These are phyloP conservation scores for Pseudocercospora cruenta DNA, from an alignment of 2,329 filamentous ascomycete species.

Conservation along the genomic window DNA sequence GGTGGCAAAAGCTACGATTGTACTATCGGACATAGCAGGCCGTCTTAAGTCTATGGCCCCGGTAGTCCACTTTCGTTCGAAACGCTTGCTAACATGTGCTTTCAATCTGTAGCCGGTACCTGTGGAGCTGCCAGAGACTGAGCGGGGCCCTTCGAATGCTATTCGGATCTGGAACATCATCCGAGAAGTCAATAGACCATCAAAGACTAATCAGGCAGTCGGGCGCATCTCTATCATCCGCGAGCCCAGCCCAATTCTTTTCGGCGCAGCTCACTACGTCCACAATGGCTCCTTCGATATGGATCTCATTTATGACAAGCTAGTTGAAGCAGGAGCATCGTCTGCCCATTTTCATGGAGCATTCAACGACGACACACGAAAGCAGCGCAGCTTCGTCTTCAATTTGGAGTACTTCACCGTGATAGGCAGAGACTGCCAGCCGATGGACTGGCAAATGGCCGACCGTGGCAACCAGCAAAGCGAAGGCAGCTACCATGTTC, in stretches of 20 bases:
- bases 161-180: slow-evolving; percentile 41
- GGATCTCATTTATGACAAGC: slow-evolving; percentile 61
- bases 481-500: slow-evolving; percentile 54
- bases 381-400: slow-evolving; percentile 64
- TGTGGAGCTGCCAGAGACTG: slow-evolving; percentile 39
- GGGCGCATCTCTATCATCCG: slow-evolving; percentile 64
- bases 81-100: not conserved
- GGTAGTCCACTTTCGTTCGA: not conserved
- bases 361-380: slow-evolving; percentile 50
- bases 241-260: slow-evolving; percentile 63
- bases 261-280: slow-evolving; percentile 63
- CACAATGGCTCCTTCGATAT: slow-evolving; percentile 64
- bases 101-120: slow-evolving; percentile 37
- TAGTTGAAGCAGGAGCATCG: slow-evolving; percentile 53
- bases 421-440: slow-evolving; percentile 58
- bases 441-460: slow-evolving; percentile 63
- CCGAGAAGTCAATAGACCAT: slow-evolving; percentile 43
- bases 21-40: no score
- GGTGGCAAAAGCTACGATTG: no score
- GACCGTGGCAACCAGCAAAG: slow-evolving; percentile 47
- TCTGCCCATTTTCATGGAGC: slow-evolving; percentile 50
- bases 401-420: slow-evolving; percentile 69
- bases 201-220: slow-evolving; percentile 50
- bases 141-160: slow-evolving; percentile 41
- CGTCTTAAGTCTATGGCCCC: no score